Base-by-base conservation (phyloP, 2,329 filamentous ascomycete species). In the Pseudomassariella vexata region DNA sequence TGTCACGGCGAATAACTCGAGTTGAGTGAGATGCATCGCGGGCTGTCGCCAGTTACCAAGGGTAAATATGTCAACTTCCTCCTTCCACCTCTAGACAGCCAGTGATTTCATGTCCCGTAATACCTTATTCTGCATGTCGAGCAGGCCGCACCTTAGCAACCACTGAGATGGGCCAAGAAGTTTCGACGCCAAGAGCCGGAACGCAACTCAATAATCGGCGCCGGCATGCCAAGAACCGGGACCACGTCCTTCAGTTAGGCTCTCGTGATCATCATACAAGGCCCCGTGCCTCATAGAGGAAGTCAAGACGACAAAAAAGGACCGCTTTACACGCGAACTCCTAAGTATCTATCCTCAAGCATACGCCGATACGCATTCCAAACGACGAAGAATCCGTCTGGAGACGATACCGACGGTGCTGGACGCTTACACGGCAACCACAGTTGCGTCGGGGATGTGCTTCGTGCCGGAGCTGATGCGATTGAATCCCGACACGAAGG, bases 401-500 rank as follows among this genome's bases (percentile, higher is more conserved):
- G n/a, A 14, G 6, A 32, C 4, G 9, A 8, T 32, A 24, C 28
- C 23, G 6, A 19, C 32, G n/a, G 32, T 44, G 24, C 33, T 45
- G 26, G 39, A 47, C 17, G 50, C 52, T 28, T 56, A 51, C 29
- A 47, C 47, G 2, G 53, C 44, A 4, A 45, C 43, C 14, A 50
- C 50, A 5, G 52, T 52, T 34, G 40, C 40, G 4, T 48, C 50
- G 2, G 45, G 38, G 1, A 42, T 41, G 11, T 35, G 41, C 19
- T 51, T 55, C 27, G 45, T 48, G 2, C 45, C 41, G 3, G 53
- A 55, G 28, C 35, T 55, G 11, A 36, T 49, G 19, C 38, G 44
- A 29, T 16, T 52, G 9, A 52, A 52, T 26, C 49, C 49, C 2
- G 47, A 55, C 19, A 47, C 50, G 22, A 48, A 50, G 20, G 49